Percentiles rank a stretch among this genome's conserved stretches.
Evolutionary conservation across 2,329 filamentous ascomycete species (phyloP).

Genomic region (Fusarium brevicatenulatum): DNA sequence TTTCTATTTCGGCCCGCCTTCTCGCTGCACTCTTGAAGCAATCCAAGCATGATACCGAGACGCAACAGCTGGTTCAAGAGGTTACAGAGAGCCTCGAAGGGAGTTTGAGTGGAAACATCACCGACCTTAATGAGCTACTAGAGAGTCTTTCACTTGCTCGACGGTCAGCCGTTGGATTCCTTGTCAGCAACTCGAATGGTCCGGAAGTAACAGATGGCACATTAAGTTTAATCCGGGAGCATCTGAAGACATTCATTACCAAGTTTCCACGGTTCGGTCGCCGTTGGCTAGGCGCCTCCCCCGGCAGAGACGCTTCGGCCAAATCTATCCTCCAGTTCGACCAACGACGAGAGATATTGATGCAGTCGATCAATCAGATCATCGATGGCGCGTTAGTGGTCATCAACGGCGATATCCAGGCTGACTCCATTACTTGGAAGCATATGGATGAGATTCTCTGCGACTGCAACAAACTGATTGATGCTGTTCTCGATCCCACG

Average conservation of each 20-base stretch:
- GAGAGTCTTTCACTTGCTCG: slow-evolving; percentile 65
- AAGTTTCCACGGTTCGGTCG: slow-evolving; percentile 69
- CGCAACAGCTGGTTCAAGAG: slow-evolving; percentile 57
- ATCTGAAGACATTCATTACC: slow-evolving; percentile 66
- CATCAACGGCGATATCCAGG: slow-evolving; percentile 62
- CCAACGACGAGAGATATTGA: slow-evolving; percentile 64
- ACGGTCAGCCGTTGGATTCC: slow-evolving; percentile 62
- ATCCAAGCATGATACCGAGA: slow-evolving; percentile 48
- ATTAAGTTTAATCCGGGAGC: slow-evolving; percentile 42
- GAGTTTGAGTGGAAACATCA: slow-evolving; percentile 66
- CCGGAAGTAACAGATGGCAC: slow-evolving; percentile 14
- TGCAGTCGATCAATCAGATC: slow-evolving; percentile 63
- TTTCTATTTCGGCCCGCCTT: slow-evolving; percentile 64
- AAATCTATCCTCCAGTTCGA: slow-evolving; percentile 71
- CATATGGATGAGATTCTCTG: slow-evolving; percentile 65
- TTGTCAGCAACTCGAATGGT: slow-evolving; percentile 49
- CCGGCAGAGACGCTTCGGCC: slow-evolving; percentile 59
- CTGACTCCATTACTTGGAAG: slow-evolving; percentile 62
- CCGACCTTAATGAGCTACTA: slow-evolving; percentile 70
- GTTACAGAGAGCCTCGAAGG: slow-evolving; percentile 67
- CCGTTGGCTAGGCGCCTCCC: slow-evolving; percentile 70
- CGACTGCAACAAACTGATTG: slow-evolving; percentile 65
- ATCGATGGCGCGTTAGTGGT: slow-evolving; percentile 71
- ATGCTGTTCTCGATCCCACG: slow-evolving; percentile 58
- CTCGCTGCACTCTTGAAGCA: slow-evolving; percentile 64